Percentiles rank a stretch among this genome's conserved stretches.
phyloP scores from a whole-genome alignment of 331 rosid genomes.

The Malus hybrid region DNA sequence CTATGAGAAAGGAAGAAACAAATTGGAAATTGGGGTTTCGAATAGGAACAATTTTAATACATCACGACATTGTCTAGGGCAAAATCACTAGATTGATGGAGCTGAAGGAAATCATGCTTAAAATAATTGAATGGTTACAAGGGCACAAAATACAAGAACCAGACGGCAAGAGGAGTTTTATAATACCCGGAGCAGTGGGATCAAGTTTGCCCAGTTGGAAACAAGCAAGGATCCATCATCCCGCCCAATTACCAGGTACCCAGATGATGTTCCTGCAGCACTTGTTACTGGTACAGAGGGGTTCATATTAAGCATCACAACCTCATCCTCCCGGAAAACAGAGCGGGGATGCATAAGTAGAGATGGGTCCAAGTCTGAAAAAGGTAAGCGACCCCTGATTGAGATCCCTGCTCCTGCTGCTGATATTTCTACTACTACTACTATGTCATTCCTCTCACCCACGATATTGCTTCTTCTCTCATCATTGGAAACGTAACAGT shows the following conservation, averaged over 20 bases:
- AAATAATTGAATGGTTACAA: neutral
- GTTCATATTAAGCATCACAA: constrained; percentile 40
- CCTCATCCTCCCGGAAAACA: constrained; percentile 39
- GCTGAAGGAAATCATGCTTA: neutral
- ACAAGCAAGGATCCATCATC: constrained; percentile 61
- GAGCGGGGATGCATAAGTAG: constrained; percentile 40
- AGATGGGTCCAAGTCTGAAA: constrained; percentile 53
- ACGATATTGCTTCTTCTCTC: constrained; percentile 19
- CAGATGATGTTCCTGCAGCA: constrained; percentile 39
- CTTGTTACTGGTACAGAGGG: constrained; percentile 37
- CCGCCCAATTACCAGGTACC: constrained; percentile 64
- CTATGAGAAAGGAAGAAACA: constrained; percentile 15
- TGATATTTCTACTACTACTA: no score
- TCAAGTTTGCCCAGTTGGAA: constrained; percentile 68
- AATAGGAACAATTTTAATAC: neutral
- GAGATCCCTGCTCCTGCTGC: constrained; percentile 32
- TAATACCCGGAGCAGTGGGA: constrained; percentile 53
- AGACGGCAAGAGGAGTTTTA: neutral
- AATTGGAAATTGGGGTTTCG: neutral
- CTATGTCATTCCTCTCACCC: constrained; percentile 43
- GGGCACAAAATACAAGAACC: neutral
- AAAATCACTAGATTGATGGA: no score
- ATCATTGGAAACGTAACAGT: no score
- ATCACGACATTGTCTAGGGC: neutral
- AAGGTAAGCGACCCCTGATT: constrained; percentile 58